Percentiles rank a stretch among this genome's conserved stretches.
phyloP scores from a whole-genome alignment of 306 rosid species.

The Corylus americana region DNA sequence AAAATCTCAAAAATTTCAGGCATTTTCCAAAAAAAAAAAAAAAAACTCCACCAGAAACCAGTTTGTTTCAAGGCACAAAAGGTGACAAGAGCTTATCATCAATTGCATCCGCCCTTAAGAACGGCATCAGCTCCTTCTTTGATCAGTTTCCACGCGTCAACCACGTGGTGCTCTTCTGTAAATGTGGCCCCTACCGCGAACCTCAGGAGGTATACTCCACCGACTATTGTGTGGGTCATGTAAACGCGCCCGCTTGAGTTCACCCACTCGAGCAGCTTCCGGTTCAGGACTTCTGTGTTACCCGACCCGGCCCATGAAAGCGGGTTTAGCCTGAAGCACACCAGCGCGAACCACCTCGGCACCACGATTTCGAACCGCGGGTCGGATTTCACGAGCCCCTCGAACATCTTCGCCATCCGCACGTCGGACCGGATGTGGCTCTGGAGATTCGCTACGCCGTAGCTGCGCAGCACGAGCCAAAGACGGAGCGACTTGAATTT shows the following conservation, averaged over 20 bases:
- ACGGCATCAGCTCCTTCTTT: slow-evolving; percentile 28
- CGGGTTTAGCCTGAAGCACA: slow-evolving; percentile 57
- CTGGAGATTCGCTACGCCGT: slow-evolving; percentile 51
- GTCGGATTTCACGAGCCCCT: slow-evolving; percentile 47
- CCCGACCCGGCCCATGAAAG: neutral
- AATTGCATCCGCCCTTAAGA: neutral
- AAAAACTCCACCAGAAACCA: no score
- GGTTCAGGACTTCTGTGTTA: slow-evolving; percentile 25
- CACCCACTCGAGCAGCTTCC: slow-evolving; percentile 38
- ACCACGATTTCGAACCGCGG: slow-evolving; percentile 49
- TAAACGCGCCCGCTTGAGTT: slow-evolving; percentile 33
- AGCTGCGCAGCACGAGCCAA: slow-evolving; percentile 56
- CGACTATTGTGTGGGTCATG: slow-evolving; percentile 39
- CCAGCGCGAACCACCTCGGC: slow-evolving; percentile 41
- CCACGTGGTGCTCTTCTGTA: slow-evolving; percentile 34
- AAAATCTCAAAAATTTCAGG: no score
- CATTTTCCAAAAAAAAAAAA: no score
- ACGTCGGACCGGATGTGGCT: slow-evolving; percentile 50
- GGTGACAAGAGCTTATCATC: no score
- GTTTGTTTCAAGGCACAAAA: no score
- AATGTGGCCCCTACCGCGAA: slow-evolving; percentile 39
- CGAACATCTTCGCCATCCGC: slow-evolving; percentile 51
- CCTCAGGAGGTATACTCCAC: slow-evolving; percentile 36
- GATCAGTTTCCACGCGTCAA: slow-evolving; percentile 35
- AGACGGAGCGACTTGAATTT: slow-evolving; percentile 48